Conservation (phyloP, 2,329 filamentous ascomycete genomes). For the Fusarium nurragi region DNA sequence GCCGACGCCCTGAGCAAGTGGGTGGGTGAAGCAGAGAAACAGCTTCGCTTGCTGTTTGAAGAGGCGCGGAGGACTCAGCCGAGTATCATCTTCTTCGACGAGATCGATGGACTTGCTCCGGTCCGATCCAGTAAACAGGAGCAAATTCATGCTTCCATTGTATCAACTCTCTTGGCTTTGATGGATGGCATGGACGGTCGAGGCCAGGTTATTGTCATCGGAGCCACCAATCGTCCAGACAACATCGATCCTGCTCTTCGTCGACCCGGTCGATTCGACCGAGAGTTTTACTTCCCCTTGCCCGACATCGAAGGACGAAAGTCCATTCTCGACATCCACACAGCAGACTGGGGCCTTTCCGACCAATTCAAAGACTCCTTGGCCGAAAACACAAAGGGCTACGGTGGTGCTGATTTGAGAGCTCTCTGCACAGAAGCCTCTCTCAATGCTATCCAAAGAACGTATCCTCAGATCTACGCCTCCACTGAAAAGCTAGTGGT, state of each 20-base stretch:
- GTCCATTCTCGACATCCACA: conserved; percentile 94
- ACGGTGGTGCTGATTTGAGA: conserved; percentile 93
- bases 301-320: conserved; percentile 83
- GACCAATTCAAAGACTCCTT: conserved; percentile 83
- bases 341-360: conserved; percentile 88
- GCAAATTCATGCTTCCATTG: conserved; percentile 97
- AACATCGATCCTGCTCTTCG: conserved; percentile 96
- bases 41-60: conserved; percentile 91
- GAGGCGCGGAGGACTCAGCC: conserved; percentile 95
- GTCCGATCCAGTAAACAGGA: conserved; percentile 98
- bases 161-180: conserved; percentile 89
- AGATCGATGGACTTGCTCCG: conserved; percentile 95
- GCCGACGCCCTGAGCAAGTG: conserved; percentile 98
- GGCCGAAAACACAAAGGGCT: conserved; percentile 91
- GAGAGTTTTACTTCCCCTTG: conserved; percentile 97
- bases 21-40: conserved; percentile 97
- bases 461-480: conserved; percentile 94
- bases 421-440: conserved; percentile 96
- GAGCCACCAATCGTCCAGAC: conserved; percentile 96
- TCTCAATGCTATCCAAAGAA: conserved; percentile 92
- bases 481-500: conserved; percentile 91
- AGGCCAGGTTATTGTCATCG: conserved; percentile 97
- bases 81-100: conserved; percentile 99
- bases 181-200: conserved; percentile 99
- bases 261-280: conserved; percentile 91